Base-by-base conservation (phyloP, 768 basidiomycete genomes). In the Auriculariales sp. region DNA sequence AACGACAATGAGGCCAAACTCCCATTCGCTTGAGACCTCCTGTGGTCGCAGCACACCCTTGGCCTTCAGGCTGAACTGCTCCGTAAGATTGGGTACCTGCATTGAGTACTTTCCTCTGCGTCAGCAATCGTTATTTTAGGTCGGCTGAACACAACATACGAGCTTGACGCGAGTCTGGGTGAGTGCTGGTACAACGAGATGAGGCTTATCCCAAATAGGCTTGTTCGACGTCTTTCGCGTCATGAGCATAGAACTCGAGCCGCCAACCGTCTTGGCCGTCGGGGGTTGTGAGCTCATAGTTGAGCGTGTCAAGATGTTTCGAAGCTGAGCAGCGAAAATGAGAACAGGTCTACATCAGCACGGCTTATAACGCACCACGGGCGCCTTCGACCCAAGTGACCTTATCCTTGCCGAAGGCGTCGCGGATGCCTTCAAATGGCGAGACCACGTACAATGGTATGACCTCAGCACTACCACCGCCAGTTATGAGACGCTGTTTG, bases 381-480 rank as follows among this genome's bases (percentile, higher is more conserved):
- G 82, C 81, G 19, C 84, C 84, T 58, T 85, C 82, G 48, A 73
- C 71, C 56, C 79, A 84, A 0, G 72, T 71, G 15, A 86, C 67
- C 55, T 83, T 69, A 2, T 79, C 70, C 28, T 67, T 65, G 3
- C 68, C 63, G 19, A 86, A 65, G 0, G 77, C 81, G 12, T 72
- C 68, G 15, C 74, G 69, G 28, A 92, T 78, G 2, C 88, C 88
- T 27, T 88, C 76, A 60, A 77, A 87, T 0, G 89, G 88, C 4
- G 77, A 78, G 44, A 83, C 63, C 54, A 83, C 83, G 68, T 84
- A 91, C 3, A 79, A 79, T 1, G 85, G 70, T 56, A 84, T 81
- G 33, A 89, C 68, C 2, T 74, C 71, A 0, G 84, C 86, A 12
- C 79, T 81, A 28, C 83, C 84, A 36, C 83, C 84, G 33, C 82